Evolutionary conservation across 2,329 filamentous ascomycete genomes (phyloP).

Genomic region (Aspergillus ustus): DNA sequence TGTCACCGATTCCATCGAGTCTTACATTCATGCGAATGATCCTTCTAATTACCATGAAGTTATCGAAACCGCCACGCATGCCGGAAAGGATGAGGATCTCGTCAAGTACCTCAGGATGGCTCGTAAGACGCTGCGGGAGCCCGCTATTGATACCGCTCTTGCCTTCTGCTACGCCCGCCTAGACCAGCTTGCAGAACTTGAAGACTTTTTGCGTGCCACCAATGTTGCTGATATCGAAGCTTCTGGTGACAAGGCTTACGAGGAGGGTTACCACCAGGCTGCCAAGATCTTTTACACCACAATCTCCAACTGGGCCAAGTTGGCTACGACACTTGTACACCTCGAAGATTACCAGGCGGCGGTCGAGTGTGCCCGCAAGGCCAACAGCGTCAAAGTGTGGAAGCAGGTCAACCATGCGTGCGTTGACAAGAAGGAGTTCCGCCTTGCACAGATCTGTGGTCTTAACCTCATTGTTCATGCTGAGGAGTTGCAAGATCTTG

Average conservation of each 20-base stretch:
- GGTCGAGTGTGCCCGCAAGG: conserved; percentile 96
- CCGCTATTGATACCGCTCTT: conserved; percentile 88
- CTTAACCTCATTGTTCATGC: conserved; percentile 97
- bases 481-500: conserved; percentile 88
- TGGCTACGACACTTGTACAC: conserved; percentile 96
- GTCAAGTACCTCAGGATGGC: conserved; percentile 97
- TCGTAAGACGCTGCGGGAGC: conserved; percentile 92
- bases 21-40: conserved; percentile 94
- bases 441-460: conserved; percentile 97
- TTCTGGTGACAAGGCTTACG: conserved; percentile 97
- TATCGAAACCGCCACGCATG: conserved; percentile 92
- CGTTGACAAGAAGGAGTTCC: conserved; percentile 97
- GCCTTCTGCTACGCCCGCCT: conserved; percentile 93
- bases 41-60: conserved; percentile 93
- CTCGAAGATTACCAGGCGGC: conserved; percentile 96
- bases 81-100: conserved; percentile 96
- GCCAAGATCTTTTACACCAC: conserved; percentile 98
- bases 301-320: conserved; percentile 99
- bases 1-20: conserved; percentile 89
- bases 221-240: conserved; percentile 97
- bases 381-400: conserved; percentile 99
- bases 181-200: conserved; percentile 87
- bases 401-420: conserved; percentile 97
- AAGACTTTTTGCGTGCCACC: conserved; percentile 90
- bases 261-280: conserved; percentile 90